Conservation (phyloP, 495 filamentous ascomycete genomes). For the Hypomontagnella submonticulosa region DNA sequence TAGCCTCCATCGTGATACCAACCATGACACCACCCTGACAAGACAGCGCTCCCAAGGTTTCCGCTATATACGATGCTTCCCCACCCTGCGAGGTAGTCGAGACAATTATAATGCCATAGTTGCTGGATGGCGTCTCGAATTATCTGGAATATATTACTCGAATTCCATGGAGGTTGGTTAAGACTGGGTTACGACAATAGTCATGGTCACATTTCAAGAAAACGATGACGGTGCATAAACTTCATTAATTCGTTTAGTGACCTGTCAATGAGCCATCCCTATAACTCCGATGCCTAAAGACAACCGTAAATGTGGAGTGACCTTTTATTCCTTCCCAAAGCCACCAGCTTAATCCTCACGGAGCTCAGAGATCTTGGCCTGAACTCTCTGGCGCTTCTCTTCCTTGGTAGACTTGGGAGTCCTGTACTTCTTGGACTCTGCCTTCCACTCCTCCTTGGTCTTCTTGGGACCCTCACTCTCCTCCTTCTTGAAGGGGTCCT, state of each 20-base stretch:
- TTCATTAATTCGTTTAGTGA: slow-evolving; percentile 49
- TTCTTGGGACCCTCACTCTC: slow-evolving; percentile 84
- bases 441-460: slow-evolving; percentile 97
- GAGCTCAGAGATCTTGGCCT: slow-evolving; percentile 87
- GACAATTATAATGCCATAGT: neutral
- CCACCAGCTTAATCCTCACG: slow-evolving; percentile 56
- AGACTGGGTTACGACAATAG: neutral
- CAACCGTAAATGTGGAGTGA: slow-evolving; percentile 47
- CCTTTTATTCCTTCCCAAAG: slow-evolving; percentile 40
- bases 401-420: slow-evolving; percentile 78
- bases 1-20: too few relatives aligned
- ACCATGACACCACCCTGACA: too few relatives aligned
- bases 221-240: slow-evolving; percentile 47
- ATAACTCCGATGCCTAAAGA: slow-evolving; percentile 51
- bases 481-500: slow-evolving; percentile 95
- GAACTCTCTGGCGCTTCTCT: slow-evolving; percentile 79
- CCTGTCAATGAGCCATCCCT: slow-evolving; percentile 48
- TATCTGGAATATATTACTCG: neutral
- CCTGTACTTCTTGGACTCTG: slow-evolving; percentile 90
- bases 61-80: too few relatives aligned
- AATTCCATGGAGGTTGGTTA: neutral
- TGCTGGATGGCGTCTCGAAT: too few relatives aligned
- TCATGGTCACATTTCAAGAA: slow-evolving; percentile 23
- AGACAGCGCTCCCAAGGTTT: too few relatives aligned
- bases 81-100: too few relatives aligned